Evolutionary conservation across 306 rosid genomes (phyloP).

Genomic region (Vigna reflexopilosa): DNA sequence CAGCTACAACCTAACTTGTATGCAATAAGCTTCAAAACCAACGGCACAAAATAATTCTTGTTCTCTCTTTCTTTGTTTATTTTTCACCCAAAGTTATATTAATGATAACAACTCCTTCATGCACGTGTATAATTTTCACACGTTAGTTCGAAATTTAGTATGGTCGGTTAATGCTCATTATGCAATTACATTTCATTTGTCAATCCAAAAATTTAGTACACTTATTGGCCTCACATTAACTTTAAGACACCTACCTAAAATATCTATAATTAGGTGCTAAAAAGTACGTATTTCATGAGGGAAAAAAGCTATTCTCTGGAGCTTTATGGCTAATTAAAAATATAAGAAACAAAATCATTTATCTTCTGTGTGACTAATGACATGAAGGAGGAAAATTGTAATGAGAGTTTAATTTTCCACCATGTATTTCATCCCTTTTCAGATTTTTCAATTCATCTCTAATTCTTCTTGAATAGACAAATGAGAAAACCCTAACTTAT

Average conservation of each 20-base stretch:
- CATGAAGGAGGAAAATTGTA: background rate
- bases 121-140: background rate
- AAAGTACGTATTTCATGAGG: background rate
- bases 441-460: too few species aligned
- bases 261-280: background rate
- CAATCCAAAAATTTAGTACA: background rate
- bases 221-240: background rate
- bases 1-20: conserved; percentile 47
- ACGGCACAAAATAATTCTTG: conserved; percentile 43
- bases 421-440: background rate
- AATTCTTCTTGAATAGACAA: too few species aligned
- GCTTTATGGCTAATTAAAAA: background rate
- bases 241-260: conserved; percentile 17
- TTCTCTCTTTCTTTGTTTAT: conserved; percentile 16
- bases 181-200: background rate
- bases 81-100: background rate
- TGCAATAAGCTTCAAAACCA: conserved; percentile 56
- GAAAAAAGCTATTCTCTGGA: background rate
- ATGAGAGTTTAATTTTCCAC: background rate
- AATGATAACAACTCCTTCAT: background rate
- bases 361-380: background rate
- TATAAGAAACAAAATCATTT: background rate
- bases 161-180: background rate
- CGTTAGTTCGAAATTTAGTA: background rate
- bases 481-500: too few species aligned